Evolutionary conservation across 2,329 filamentous ascomycete species (phyloP), one percentile per base, ranked within the genome.

Genomic region (Fusarium secorum): DNA sequence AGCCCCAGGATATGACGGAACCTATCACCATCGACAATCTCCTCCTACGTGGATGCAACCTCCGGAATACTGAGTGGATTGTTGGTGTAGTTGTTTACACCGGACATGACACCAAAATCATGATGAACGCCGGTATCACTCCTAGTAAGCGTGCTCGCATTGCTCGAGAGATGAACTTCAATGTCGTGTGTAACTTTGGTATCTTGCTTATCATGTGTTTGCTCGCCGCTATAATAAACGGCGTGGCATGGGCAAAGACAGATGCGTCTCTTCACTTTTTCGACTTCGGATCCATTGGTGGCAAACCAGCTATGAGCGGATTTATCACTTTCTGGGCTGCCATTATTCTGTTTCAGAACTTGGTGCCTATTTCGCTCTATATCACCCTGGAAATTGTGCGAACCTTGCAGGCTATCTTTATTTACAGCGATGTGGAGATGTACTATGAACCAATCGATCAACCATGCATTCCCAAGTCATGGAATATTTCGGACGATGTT

Each of bases 401-500:
- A 71, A 96, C 95, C 0, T 86, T 93, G 15, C 96, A 99, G 81
- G 96, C 95, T 7, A 90, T 97, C 78, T 99, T 99, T 85, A 99
- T 99, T 78, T 98, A 97, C 84, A 97, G 91, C 82, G 96, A 99
- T 78, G 88, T 93, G 8, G 89, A 91, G 78, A 99, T 99, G 97
- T 99, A 98, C 82, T 97, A 99, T 83, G 96, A 96, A 61, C 90
- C 90, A 76, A 90, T 98, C 72, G 94, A 97, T 77, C 95, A 97
- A 78, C 94, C 95, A 4, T 99, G 97, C 78, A 94, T 97, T 15
- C 96, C 97, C 9, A 98, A 98, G 78, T 94, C 95, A 0, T 99
- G 96, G 96, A 99, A 98, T 79, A 98, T 99, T 54, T 98, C 95
- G 2, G 96, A 99, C 78, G 97, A 99, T 76, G 86, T 99, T 49